These are phyloP conservation scores for Ceratocystis ficicola DNA, from an alignment of 2,329 filamentous ascomycete species.

Conservation along the genomic window DNA sequence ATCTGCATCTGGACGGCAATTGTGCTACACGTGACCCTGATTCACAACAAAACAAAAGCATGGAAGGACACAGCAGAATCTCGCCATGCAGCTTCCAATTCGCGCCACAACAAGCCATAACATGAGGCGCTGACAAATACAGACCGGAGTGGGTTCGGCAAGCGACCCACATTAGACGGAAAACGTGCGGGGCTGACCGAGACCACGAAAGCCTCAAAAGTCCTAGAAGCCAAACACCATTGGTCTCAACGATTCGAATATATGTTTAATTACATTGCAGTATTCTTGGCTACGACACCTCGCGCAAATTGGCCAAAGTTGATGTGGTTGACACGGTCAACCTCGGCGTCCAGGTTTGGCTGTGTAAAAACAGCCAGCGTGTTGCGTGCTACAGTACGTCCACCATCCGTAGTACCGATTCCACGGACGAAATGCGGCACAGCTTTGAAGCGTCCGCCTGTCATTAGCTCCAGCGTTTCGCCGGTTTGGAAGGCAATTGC, in stretches of 20 bases:
- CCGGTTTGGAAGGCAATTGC: conserved; percentile 95
- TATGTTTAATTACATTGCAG: conserved; percentile 32
- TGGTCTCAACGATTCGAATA: background rate
- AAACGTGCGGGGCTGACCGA: background rate
- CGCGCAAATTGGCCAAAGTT: conserved; percentile 67
- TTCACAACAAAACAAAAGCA: background rate
- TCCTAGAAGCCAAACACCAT: background rate
- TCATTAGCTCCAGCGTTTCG: conserved; percentile 82
- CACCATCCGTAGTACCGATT: conserved; percentile 43
- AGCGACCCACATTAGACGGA: conserved; percentile 6
- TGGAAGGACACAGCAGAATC: background rate
- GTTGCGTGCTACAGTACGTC: conserved; percentile 56
- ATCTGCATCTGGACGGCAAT: background rate
- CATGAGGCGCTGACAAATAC: conserved; percentile 20
- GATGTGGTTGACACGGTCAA: conserved; percentile 53
- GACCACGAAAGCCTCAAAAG: too few relatives aligned
- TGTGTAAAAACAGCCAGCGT: conserved; percentile 95
- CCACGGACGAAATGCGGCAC: conserved; percentile 93
- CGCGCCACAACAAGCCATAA: background rate
- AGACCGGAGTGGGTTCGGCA: conserved; percentile 5
- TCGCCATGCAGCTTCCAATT: conserved; percentile 3
- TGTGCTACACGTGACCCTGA: background rate
- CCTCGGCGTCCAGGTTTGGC: conserved; percentile 73
- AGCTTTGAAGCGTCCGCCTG: conserved; percentile 77
- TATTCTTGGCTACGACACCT: conserved; percentile 48